A percentile compares a stretch with the other conserved stretches of the same genome.
phyloP scores from a whole-genome alignment of 2,329 filamentous ascomycete genomes.

The Fragosphaeria purpurea region DNA sequence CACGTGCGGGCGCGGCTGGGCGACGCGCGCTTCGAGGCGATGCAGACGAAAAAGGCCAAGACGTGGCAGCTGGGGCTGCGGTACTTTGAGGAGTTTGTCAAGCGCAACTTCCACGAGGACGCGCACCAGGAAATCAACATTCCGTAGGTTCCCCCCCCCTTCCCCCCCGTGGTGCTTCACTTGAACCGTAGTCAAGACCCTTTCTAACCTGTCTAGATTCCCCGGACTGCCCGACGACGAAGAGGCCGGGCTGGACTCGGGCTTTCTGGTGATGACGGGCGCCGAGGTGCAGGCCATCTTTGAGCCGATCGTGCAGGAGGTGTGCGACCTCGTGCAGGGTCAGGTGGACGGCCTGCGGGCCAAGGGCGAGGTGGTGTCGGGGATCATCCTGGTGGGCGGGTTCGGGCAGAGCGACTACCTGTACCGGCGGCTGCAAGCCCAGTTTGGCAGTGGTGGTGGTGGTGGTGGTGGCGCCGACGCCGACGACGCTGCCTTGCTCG shows the following conservation, averaged over 20 bases:
- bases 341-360: conserved; percentile 54
- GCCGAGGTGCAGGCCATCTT: conserved; percentile 64
- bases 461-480: too few relatives aligned
- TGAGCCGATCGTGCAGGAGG: conserved; percentile 62
- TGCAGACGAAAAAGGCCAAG: conserved; percentile 68
- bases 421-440: conserved; percentile 58
- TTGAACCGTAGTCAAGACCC: too few relatives aligned
- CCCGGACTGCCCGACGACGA: conserved; percentile 69
- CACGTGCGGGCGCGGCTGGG: conserved; percentile 61
- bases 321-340: conserved; percentile 57
- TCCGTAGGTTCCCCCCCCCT: conserved; percentile 38
- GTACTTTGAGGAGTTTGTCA: conserved; percentile 79
- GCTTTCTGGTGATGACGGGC: conserved; percentile 63
- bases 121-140: conserved; percentile 69
- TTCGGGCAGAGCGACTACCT: conserved; percentile 74
- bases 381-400: conserved; percentile 73
- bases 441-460: conserved; percentile 38
- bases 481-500: conserved; percentile 20
- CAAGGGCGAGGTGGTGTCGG: conserved; percentile 53
- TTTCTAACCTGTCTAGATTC: conserved; percentile 33
- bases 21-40: conserved; percentile 56
- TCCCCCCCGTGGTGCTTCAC: background rate
- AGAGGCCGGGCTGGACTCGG: conserved; percentile 62
- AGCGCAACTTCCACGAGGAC: conserved; percentile 72
- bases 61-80: conserved; percentile 71